Evolutionary conservation across 2,329 filamentous ascomycete genomes (phyloP), one percentile per base, ranked within the genome.

Genomic region (Paraphoma chrysanthemicola): DNA sequence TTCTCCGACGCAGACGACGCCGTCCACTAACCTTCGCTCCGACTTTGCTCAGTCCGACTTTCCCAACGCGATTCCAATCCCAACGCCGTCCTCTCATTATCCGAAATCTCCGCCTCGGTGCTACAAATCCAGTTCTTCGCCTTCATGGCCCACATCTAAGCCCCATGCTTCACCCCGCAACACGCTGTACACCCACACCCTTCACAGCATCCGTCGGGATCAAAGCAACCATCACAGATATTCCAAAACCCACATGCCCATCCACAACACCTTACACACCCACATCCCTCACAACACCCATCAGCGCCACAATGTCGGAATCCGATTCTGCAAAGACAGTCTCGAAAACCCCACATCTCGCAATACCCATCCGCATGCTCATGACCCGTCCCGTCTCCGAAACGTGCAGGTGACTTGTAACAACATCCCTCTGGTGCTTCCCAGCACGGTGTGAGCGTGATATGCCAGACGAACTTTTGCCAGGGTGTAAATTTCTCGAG

Each of bases 231-330:
- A 44, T 44, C 47, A 30, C 51, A 49, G 9, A 44, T 9, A 30
- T 46, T 38, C 53, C 53, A 51, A 30, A 33, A 41, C 18, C 53
- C 48, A 51, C 47, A 48, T 29, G 23, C 28, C 38, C 30, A 52
- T 30, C 54, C 54, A 53, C 49, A 48, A 42, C 54, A 48, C 18
- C 11, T 44, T 16, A 51, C 53, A 48, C 53, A 51, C 31, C 53
- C 48, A 48, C 44, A 43, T 28, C 53, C 53, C 38, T 52, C 48
- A 45, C 53, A 56, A 38, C 53, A 56, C 28, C 23, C 48, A n/a
- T 33, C 48, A 18, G 3, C 36, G 8, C 43, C 53, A 46, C 42
- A 51, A 42, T 30, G 3, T 33, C 29, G 23, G 30, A 18, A 41
- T 3, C 47, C 47, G 16, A 41, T 17, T 7, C 18, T 36, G 28